phyloP scores from a whole-genome alignment of 108 stramenopile genomes.

The Nitzschia palea region DNA sequence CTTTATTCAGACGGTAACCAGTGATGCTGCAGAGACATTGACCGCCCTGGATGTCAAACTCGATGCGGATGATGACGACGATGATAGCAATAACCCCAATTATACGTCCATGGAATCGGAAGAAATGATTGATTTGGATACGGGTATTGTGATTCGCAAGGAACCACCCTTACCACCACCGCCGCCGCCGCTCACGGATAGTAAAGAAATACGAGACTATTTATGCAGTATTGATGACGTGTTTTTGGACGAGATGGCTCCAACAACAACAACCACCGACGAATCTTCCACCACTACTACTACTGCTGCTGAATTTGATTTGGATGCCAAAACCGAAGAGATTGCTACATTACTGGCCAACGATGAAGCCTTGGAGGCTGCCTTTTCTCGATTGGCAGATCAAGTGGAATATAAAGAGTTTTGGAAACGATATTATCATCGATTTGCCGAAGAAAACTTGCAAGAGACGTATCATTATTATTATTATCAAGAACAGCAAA shows the following conservation, averaged over 20 bases:
- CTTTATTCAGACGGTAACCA: slow-evolving; percentile 37
- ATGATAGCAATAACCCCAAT: not conserved
- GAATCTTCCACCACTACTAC: not conserved
- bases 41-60: slow-evolving; percentile 14
- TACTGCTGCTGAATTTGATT: slow-evolving; percentile 25
- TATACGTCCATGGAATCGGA: not conserved
- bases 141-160: slow-evolving; percentile 9
- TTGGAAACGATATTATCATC: slow-evolving; percentile 73
- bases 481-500: slow-evolving; percentile 5
- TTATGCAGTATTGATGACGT: slow-evolving; percentile 1
- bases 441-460: slow-evolving; percentile 30
- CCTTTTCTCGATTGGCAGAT: slow-evolving; percentile 40
- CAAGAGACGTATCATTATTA: not conserved
- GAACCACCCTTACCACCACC: not conserved
- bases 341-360: slow-evolving; percentile 48
- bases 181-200: not conserved
- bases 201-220: slow-evolving; percentile 10
- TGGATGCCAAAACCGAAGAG: slow-evolving; percentile 55
- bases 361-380: slow-evolving; percentile 43
- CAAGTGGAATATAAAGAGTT: slow-evolving; percentile 64
- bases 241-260: not conserved
- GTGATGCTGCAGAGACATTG: slow-evolving; percentile 35
- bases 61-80: slow-evolving; percentile 13
- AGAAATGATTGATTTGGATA: slow-evolving; percentile 2
- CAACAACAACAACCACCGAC: not conserved